These are phyloP conservation scores for Trichophyton schoenleinii DNA, from an alignment of 2,329 filamentous ascomycete species.

Conservation along the genomic window DNA sequence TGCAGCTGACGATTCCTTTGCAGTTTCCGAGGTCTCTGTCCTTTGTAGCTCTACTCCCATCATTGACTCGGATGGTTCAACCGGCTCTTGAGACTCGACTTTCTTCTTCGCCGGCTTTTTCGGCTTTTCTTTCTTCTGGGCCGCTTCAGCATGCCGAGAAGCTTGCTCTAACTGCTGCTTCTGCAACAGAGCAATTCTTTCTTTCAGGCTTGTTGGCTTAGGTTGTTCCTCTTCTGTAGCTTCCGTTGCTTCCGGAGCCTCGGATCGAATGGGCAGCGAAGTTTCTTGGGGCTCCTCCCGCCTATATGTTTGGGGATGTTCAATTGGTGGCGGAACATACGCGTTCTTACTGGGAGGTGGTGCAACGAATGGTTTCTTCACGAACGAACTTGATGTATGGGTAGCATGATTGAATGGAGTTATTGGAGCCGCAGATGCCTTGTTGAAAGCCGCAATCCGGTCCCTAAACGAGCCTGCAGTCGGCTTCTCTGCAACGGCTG, in stretches of 20 bases:
- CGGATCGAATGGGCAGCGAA: slow-evolving; percentile 20
- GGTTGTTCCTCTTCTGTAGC: slow-evolving; percentile 59
- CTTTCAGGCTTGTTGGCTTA: slow-evolving; percentile 86
- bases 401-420: slow-evolving; percentile 78
- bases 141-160: slow-evolving; percentile 63
- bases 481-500: slow-evolving; percentile 58
- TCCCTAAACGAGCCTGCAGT: slow-evolving; percentile 71
- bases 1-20: slow-evolving; percentile 27
- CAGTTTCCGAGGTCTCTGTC: slow-evolving; percentile 22
- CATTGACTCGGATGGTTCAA: slow-evolving; percentile 15
- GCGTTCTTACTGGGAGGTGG: slow-evolving; percentile 87
- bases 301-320: slow-evolving; percentile 63
- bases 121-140: slow-evolving; percentile 74
- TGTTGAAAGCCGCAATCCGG: slow-evolving; percentile 95
- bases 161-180: slow-evolving; percentile 89
- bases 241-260: slow-evolving; percentile 27
- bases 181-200: slow-evolving; percentile 85
- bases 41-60: slow-evolving; percentile 21
- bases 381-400: slow-evolving; percentile 51
- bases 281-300: slow-evolving; percentile 62
- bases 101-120: slow-evolving; percentile 62
- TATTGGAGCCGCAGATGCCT: slow-evolving; percentile 67
- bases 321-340: slow-evolving; percentile 63
- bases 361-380: slow-evolving; percentile 95
- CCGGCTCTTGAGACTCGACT: slow-evolving; percentile 32